Evolutionary conservation across 2,329 filamentous ascomycete genomes (phyloP).

Genomic region (Hortaea sp.): DNA sequence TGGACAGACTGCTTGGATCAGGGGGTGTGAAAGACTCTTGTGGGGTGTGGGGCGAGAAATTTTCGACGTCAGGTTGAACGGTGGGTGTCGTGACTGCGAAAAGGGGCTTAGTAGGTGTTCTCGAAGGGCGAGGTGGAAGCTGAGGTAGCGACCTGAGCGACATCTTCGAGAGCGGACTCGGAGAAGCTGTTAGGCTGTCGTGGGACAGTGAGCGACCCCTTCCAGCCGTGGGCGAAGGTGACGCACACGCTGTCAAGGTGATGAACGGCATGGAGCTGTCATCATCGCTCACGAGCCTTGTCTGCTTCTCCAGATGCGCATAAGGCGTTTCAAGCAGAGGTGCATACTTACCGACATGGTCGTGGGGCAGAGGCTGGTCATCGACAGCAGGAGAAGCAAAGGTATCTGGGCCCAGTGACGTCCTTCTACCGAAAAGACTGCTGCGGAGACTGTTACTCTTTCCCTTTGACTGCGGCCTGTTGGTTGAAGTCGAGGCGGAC

Average conservation of each 20-base stretch:
- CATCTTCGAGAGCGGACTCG: constrained; percentile 32
- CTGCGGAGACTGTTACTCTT: constrained; percentile 43
- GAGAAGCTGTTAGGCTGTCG: constrained; percentile 25
- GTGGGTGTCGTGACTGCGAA: constrained; percentile 13
- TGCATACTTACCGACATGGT: constrained; percentile 30
- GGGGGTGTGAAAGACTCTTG: constrained; percentile 63
- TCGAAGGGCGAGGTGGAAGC: constrained; percentile 10
- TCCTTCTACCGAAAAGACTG: constrained; percentile 38
- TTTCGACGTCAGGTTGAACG: constrained; percentile 9
- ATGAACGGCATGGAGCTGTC: constrained; percentile 23
- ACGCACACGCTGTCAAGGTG: constrained; percentile 23
- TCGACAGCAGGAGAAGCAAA: constrained; percentile 32
- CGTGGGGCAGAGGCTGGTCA: constrained; percentile 18
- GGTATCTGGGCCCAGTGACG: constrained; percentile 37
- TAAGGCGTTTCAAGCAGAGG: constrained; percentile 16
- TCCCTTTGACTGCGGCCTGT: constrained; percentile 35
- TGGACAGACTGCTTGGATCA: constrained; percentile 74
- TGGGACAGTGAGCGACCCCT: constrained; percentile 15
- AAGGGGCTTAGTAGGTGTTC: constrained; percentile 14
- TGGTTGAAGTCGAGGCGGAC: constrained; percentile 39
- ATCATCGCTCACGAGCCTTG: constrained; percentile 10
- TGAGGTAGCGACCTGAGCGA: constrained; percentile 18
- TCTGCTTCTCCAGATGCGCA: constrained; percentile 14
- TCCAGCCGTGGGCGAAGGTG: constrained; percentile 23
- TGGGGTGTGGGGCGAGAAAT: constrained; percentile 53